Evolutionary conservation across 2,329 filamentous ascomycete species (phyloP).

Genomic region (Arachnopeziza araneosa): DNA sequence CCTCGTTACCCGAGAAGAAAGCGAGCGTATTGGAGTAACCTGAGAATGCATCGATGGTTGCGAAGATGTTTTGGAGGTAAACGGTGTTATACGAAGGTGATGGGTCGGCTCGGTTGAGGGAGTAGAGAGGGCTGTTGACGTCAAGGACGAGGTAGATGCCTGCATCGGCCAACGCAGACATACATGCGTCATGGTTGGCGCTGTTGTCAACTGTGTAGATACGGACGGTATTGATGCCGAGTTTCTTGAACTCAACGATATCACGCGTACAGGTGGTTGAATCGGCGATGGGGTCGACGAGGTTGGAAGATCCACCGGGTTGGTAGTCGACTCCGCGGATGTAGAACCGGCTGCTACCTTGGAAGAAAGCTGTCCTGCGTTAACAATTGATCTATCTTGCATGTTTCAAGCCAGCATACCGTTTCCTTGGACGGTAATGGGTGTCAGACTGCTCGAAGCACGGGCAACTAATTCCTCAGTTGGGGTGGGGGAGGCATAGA

Average conservation of each 20-base stretch:
- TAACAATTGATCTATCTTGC: neutral
- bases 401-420: slow-evolving; percentile 15
- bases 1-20: slow-evolving; percentile 56
- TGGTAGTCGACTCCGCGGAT: slow-evolving; percentile 62
- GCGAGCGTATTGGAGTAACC: slow-evolving; percentile 64
- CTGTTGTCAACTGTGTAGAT: slow-evolving; percentile 71
- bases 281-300: slow-evolving; percentile 61
- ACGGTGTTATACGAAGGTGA: slow-evolving; percentile 60
- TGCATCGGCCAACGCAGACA: slow-evolving; percentile 59
- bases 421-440: slow-evolving; percentile 30
- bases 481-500: slow-evolving; percentile 14
- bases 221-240: slow-evolving; percentile 67
- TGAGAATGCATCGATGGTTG: slow-evolving; percentile 62
- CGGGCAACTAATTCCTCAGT: slow-evolving; percentile 16
- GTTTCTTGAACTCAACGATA: slow-evolving; percentile 59
- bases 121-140: slow-evolving; percentile 65
- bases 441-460: slow-evolving; percentile 17
- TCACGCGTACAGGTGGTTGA: slow-evolving; percentile 55
- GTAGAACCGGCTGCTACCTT: slow-evolving; percentile 41
- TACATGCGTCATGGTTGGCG: slow-evolving; percentile 62
- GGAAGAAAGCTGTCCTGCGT: slow-evolving; percentile 26
- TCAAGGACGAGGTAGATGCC: slow-evolving; percentile 71
- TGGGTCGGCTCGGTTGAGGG: slow-evolving; percentile 57
- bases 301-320: slow-evolving; percentile 33
- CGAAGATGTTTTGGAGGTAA: slow-evolving; percentile 67